Conservation (phyloP, 257 asterid genomes). For the Fraxinus pennsylvanica region DNA sequence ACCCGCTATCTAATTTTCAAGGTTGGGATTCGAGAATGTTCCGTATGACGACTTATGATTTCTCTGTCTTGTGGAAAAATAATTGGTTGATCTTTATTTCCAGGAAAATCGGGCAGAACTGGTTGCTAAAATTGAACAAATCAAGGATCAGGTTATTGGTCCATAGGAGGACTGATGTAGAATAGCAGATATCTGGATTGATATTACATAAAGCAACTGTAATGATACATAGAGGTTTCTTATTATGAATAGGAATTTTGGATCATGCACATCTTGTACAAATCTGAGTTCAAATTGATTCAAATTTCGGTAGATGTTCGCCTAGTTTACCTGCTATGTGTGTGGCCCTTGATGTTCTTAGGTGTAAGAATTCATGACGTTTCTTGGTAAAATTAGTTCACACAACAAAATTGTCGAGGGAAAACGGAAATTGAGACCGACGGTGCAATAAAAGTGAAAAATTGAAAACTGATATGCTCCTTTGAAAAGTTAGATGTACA, state of each 20-base stretch:
- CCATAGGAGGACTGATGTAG: constrained; percentile 32
- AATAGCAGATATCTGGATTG: neutral
- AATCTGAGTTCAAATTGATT: neutral
- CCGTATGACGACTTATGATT: too few relatives aligned
- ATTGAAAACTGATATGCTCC: too few relatives aligned
- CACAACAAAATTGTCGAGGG: neutral
- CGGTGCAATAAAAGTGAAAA: neutral
- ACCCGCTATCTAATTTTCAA: constrained; percentile 71
- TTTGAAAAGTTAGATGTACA: neutral
- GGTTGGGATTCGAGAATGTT: constrained; percentile 39
- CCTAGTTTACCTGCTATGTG: neutral
- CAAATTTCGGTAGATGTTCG: neutral
- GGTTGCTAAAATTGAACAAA: constrained; percentile 52
- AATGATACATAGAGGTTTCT: constrained; percentile 19
- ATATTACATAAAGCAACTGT: constrained; percentile 13
- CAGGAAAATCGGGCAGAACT: constrained; percentile 76
- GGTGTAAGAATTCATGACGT: neutral
- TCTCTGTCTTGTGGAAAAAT: neutral
- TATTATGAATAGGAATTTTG: neutral
- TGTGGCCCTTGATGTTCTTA: neutral
- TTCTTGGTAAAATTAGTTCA: neutral
- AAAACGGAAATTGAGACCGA: neutral
- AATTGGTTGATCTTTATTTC: constrained; percentile 25
- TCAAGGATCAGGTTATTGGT: constrained; percentile 70
- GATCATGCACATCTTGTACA: constrained; percentile 17